These are phyloP conservation scores for Ogataea paradorogensis DNA, from an alignment of 805 yeast genomes.

Conservation along the genomic window DNA sequence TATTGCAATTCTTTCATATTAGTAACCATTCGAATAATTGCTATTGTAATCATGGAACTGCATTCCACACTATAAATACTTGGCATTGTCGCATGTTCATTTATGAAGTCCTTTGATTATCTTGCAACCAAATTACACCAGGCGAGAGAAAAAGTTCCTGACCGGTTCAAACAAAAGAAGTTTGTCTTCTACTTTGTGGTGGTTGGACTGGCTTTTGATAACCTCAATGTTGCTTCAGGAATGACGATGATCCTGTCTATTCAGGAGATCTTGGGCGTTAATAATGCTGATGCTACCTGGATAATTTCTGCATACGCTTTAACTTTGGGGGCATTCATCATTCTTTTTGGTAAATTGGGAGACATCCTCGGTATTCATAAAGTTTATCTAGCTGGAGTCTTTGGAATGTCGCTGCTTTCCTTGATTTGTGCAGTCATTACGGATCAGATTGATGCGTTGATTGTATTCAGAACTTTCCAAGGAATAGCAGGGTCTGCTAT, in stretches of 20 bases:
- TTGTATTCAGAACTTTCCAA: slow-evolving; percentile 43
- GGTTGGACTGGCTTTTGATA: not conserved
- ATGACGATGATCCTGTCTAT: not conserved
- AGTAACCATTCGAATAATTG: too few species aligned
- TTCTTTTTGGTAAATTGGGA: slow-evolving; percentile 39
- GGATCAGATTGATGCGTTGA: slow-evolving; percentile 33
- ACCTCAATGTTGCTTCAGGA: not conserved
- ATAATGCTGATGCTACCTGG: slow-evolving; percentile 39
- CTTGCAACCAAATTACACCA: not conserved
- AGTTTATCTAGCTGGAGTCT: slow-evolving; percentile 24
- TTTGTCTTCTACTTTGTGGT: too few species aligned
- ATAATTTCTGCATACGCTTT: slow-evolving; percentile 42
- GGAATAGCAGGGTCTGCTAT: slow-evolving; percentile 42
- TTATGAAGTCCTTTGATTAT: not conserved
- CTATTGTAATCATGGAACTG: too few species aligned
- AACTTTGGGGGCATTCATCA: slow-evolving; percentile 43
- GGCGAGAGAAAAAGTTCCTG: not conserved
- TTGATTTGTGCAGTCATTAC: slow-evolving; percentile 36
- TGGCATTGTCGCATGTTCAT: too few species aligned
- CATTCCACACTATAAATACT: too few species aligned
- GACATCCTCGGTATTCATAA: slow-evolving; percentile 40
- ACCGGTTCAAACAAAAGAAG: too few species aligned
- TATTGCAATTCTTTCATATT: too few species aligned
- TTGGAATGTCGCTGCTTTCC: slow-evolving; percentile 22
- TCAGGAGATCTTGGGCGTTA: slow-evolving; percentile 27